Evolutionary conservation across 2,329 filamentous ascomycete species (phyloP).

Genomic region (Volutella citrinella): DNA sequence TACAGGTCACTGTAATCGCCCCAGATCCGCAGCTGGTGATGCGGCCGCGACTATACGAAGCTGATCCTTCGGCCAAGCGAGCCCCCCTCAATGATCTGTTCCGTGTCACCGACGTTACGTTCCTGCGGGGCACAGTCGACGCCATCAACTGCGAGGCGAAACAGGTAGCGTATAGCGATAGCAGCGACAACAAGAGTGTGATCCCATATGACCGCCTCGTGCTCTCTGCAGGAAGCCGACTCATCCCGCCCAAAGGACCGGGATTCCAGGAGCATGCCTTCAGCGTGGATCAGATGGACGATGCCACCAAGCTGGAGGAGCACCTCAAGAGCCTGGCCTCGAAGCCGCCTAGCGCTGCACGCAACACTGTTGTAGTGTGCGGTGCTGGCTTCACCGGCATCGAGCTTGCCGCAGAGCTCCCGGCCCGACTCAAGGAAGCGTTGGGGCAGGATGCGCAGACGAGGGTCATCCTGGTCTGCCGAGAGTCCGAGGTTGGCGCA

Average conservation of each 20-base stretch:
- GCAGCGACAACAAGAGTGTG: neutral
- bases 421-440: conserved; percentile 23
- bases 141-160: conserved; percentile 16
- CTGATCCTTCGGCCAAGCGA: conserved; percentile 20
- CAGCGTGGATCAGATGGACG: conserved; percentile 29
- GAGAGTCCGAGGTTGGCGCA: conserved; percentile 25
- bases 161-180: conserved; percentile 10
- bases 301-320: conserved; percentile 23
- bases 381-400: conserved; percentile 36
- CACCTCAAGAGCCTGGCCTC: conserved; percentile 24
- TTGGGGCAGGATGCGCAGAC: neutral
- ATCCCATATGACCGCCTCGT: conserved; percentile 31
- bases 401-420: conserved; percentile 29
- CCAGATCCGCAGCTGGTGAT: conserved; percentile 29
- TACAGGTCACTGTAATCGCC: conserved; percentile 31
- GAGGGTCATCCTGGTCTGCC: conserved; percentile 28
- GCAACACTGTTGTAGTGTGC: conserved; percentile 34
- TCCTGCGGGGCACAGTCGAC: conserved; percentile 20
- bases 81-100: conserved; percentile 21
- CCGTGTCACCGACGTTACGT: conserved; percentile 21
- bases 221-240: conserved; percentile 33
- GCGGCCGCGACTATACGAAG: conserved; percentile 33
- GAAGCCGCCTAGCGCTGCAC: conserved; percentile 19
- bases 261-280: conserved; percentile 33
- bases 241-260: conserved; percentile 23